phyloP scores from a whole-genome alignment of 169 alveolate genomes.

The Plasmodium yoelii region DNA sequence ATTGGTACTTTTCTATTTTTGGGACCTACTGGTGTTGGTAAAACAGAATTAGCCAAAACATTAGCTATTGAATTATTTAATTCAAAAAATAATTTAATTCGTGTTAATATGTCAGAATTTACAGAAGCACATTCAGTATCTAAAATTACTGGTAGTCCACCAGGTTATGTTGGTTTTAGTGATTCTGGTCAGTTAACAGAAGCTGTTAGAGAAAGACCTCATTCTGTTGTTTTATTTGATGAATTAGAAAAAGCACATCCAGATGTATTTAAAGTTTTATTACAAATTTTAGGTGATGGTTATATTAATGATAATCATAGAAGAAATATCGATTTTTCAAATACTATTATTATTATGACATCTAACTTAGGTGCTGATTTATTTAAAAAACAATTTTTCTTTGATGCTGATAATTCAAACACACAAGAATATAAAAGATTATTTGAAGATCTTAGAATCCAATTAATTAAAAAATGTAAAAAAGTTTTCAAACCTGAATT shows the following conservation, averaged over 20 bases:
- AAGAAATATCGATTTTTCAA: conserved; percentile 84
- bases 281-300: conserved; percentile 77
- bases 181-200: conserved; percentile 87
- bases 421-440: conserved; percentile 59
- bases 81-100: conserved; percentile 57
- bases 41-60: conserved; percentile 74
- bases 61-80: conserved; percentile 68
- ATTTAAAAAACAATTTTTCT: conserved; percentile 74
- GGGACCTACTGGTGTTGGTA: conserved; percentile 83
- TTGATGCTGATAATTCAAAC: conserved; percentile 69
- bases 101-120: conserved; percentile 83
- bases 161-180: conserved; percentile 87
- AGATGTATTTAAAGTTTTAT: conserved; percentile 69
- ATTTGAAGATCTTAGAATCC: conserved; percentile 50
- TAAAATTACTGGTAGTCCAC: conserved; percentile 84
- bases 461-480: conserved; percentile 73
- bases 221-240: conserved; percentile 73
- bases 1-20: conserved; percentile 79
- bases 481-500: conserved; percentile 83
- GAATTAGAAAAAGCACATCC: conserved; percentile 77
- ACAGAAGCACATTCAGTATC: conserved; percentile 82
- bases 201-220: conserved; percentile 81
- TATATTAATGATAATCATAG: conserved; percentile 81
- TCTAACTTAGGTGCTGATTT: conserved; percentile 85
- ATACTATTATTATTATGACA: conserved; percentile 84